These are phyloP conservation scores for Daldinia grandis DNA, from an alignment of 495 filamentous ascomycete genomes.

Conservation along the genomic window DNA sequence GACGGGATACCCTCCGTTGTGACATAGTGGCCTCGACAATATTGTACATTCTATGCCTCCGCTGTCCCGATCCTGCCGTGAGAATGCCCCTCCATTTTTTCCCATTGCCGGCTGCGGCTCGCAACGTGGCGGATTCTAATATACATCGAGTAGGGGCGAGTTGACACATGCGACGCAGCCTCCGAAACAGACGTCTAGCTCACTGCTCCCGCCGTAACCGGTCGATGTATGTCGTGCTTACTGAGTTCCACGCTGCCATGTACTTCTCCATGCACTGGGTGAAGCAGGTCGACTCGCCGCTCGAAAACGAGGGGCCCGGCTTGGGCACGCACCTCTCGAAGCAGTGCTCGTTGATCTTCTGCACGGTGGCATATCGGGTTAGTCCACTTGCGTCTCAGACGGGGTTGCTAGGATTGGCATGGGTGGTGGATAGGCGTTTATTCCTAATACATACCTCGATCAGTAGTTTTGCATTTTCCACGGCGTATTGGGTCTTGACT, in stretches of 20 bases:
- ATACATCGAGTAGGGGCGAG: conserved; percentile 12
- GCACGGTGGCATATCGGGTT: not conserved
- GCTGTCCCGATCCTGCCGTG: conserved; percentile 9
- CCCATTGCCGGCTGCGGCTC: conserved; percentile 3
- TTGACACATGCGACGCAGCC: not conserved
- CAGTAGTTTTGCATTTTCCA: conserved; percentile 76
- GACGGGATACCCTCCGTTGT: conserved; percentile 13
- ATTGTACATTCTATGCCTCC: conserved; percentile 41
- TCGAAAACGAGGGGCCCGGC: conserved; percentile 79
- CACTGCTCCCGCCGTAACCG: conserved; percentile 71
- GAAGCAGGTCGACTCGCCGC: conserved; percentile 77
- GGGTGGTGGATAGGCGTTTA: not conserved
- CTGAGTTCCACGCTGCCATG: conserved; percentile 89
- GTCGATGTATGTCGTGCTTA: conserved; percentile 76
- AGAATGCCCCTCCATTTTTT: conserved; percentile 9
- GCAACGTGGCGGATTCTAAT: conserved; percentile 11
- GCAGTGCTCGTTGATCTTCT: conserved; percentile 98
- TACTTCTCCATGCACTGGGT: conserved; percentile 97
- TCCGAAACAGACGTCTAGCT: not conserved
- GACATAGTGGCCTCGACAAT: conserved; percentile 17
- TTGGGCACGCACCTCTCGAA: conserved; percentile 92
- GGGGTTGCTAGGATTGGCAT: not conserved
- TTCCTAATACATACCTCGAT: conserved; percentile 67
- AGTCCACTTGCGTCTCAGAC: not conserved
- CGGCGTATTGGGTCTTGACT: conserved; percentile 75